Conservation (phyloP, 345 rosid species). For the Hibiscus tridactylites region DNA sequence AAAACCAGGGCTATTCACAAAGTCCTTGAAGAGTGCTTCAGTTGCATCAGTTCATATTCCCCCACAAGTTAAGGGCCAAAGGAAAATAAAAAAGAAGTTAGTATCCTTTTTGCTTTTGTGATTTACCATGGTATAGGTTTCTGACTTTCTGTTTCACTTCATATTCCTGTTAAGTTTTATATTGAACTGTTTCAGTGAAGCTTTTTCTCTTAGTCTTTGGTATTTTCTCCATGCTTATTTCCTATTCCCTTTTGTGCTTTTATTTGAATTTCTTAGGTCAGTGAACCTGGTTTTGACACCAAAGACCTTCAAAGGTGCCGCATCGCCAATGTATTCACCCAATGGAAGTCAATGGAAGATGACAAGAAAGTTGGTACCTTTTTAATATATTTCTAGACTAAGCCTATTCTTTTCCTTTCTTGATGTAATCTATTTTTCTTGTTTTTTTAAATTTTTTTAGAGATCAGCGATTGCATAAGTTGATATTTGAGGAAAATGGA, state of each 20-base stretch:
- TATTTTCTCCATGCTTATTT: neutral
- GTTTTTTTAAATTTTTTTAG: slow-evolving; percentile 25
- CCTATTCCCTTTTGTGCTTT: neutral
- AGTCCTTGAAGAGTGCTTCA: slow-evolving; percentile 26
- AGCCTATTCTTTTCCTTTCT: slow-evolving; percentile 8
- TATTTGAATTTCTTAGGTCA: slow-evolving; percentile 9
- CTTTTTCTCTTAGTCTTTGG: neutral
- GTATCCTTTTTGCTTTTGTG: neutral
- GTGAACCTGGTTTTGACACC: neutral
- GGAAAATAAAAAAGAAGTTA: slow-evolving; percentile 17
- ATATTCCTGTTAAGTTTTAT: neutral
- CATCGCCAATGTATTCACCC: neutral
- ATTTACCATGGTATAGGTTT: neutral
- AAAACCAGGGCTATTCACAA: slow-evolving; percentile 29
- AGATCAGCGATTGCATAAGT: slow-evolving; percentile 76
- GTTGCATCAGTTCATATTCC: slow-evolving; percentile 23
- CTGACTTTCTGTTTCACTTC: neutral
- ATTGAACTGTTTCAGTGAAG: neutral
- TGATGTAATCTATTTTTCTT: slow-evolving; percentile 7
- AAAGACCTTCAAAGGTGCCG: slow-evolving; percentile 6
- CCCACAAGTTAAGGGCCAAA: slow-evolving; percentile 26
- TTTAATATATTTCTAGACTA: slow-evolving; percentile 15
- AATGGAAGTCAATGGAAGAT: slow-evolving; percentile 15
- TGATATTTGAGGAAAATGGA: slow-evolving; percentile 77
- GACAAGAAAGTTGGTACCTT: slow-evolving; percentile 32